Evolutionary conservation across 2,329 filamentous ascomycete genomes (phyloP).

Genomic region (Capronia coronata): DNA sequence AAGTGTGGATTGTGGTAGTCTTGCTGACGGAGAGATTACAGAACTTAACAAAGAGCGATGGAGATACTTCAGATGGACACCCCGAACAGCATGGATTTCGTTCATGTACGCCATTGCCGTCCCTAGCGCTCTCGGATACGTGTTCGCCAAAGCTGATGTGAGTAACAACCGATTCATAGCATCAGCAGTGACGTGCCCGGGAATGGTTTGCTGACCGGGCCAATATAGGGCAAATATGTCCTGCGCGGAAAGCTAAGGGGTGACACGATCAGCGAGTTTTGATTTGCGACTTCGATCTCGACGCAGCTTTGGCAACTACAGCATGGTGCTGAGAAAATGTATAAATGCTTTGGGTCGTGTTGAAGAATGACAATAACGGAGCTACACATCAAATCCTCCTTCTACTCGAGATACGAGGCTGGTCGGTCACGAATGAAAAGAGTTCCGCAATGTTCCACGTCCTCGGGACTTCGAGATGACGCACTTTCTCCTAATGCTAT

Average conservation of each 20-base stretch:
- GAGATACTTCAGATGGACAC: constrained; percentile 94
- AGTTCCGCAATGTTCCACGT: too few species aligned
- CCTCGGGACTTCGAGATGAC: too few species aligned
- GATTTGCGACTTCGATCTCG: constrained; percentile 43
- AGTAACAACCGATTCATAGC: constrained; percentile 40
- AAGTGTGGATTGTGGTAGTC: too few species aligned
- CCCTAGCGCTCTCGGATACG: constrained; percentile 62
- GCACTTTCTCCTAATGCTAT: too few species aligned
- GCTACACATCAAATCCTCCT: too few species aligned
- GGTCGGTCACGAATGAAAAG: too few species aligned
- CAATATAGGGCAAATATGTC: constrained; percentile 70
- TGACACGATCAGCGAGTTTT: constrained; percentile 77
- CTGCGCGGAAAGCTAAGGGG: constrained; percentile 82
- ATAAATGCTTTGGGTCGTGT: constrained; percentile 7
- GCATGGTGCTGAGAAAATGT: constrained; percentile 6
- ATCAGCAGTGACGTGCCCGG: neutral
- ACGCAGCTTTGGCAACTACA: neutral
- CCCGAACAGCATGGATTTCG: constrained; percentile 70
- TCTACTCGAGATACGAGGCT: too few species aligned
- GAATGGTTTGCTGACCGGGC: neutral
- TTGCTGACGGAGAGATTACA: constrained; percentile 40
- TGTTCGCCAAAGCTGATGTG: constrained; percentile 80
- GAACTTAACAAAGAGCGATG: constrained; percentile 68
- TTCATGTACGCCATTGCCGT: constrained; percentile 70
- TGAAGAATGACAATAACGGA: neutral